phyloP scores from a whole-genome alignment of 1,284 basidiomycete species.

The Malassezia nana region DNA sequence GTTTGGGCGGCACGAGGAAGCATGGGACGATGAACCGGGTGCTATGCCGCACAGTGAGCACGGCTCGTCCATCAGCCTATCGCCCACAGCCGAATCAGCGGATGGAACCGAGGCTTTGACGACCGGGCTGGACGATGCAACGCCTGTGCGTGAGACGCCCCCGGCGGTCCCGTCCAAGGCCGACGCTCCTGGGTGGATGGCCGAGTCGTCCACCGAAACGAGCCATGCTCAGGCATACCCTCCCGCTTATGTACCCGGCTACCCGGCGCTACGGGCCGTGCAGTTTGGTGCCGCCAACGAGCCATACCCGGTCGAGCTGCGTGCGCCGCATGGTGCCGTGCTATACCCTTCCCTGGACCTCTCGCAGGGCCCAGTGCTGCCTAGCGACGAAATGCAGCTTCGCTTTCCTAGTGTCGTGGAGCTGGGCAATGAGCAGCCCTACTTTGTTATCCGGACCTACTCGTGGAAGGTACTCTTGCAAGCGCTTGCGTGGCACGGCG shows the following conservation, averaged over 20 bases:
- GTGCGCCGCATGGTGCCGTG: background rate
- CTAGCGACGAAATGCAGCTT: background rate
- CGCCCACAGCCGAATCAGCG: no score
- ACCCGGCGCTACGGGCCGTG: conserved; percentile 15
- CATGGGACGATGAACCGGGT: background rate
- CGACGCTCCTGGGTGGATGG: no score
- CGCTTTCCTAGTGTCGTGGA: conserved; percentile 10
- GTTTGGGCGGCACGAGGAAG: conserved; percentile 9
- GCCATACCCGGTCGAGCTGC: conserved; percentile 1
- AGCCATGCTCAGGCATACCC: conserved; percentile 9
- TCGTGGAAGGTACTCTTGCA: conserved; percentile 18
- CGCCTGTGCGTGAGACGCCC: background rate
- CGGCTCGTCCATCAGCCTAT: background rate
- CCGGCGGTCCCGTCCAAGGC: background rate
- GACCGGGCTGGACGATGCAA: background rate
- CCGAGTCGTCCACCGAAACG: no score
- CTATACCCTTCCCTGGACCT: conserved; percentile 11
- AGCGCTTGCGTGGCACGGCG: conserved; percentile 17
- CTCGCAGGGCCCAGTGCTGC: background rate
- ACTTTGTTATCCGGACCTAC: conserved; percentile 16
- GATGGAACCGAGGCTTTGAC: no score
- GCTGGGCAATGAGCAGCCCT: background rate
- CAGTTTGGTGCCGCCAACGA: conserved; percentile 12
- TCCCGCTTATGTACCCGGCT: conserved; percentile 7
- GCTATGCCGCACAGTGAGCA: background rate